Percentiles rank a stretch among this genome's conserved stretches.
Evolutionary conservation across 345 rosid species (phyloP).

Genomic region (Boechera stricta): DNA sequence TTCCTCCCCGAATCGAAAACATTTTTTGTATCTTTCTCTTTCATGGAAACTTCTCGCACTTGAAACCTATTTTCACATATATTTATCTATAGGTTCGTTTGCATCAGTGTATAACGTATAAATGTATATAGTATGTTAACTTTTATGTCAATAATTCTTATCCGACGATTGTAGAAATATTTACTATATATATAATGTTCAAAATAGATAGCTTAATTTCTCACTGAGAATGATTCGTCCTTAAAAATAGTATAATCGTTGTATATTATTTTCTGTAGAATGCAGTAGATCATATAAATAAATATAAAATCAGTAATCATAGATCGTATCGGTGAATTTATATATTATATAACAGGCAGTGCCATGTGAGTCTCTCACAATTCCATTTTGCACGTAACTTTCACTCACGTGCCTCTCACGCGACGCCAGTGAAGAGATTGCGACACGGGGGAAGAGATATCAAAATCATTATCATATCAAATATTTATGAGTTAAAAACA

Average conservation of each 20-base stretch:
- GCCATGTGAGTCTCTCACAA: conserved; percentile 41
- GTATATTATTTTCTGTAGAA: neutral
- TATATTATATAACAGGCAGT: neutral
- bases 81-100: neutral
- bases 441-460: conserved; percentile 42
- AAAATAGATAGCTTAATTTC: conserved; percentile 1
- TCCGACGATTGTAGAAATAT: conserved; percentile 4
- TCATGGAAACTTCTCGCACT: conserved; percentile 39
- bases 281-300: conserved; percentile 25
- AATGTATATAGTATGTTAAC: conserved; percentile 3
- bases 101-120: neutral
- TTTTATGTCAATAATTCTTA: conserved; percentile 5
- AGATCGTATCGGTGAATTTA: conserved; percentile 30
- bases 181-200: neutral
- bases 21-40: conserved; percentile 27
- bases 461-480: conserved; percentile 34
- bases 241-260: neutral
- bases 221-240: conserved; percentile 10
- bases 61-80: conserved; percentile 14
- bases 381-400: conserved; percentile 40
- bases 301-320: neutral
- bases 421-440: conserved; percentile 43
- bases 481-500: neutral
- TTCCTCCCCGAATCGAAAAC: conserved; percentile 39
- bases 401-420: conserved; percentile 48